Conservation (phyloP, 306 rosid genomes). For the Erythrophleum fordii region DNA sequence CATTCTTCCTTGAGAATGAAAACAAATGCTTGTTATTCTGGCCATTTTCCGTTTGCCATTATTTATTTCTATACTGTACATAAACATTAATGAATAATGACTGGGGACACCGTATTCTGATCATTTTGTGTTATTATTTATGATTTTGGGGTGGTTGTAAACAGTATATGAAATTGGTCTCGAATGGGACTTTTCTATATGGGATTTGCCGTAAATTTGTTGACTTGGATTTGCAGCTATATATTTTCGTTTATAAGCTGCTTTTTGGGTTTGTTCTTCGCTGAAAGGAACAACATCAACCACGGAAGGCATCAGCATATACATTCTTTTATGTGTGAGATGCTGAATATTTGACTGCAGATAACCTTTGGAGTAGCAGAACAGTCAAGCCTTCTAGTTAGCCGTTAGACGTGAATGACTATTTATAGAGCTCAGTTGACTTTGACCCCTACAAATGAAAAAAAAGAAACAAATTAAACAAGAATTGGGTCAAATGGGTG, state of each 20-base stretch:
- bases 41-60: neutral
- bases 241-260: neutral
- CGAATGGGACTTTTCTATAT: neutral
- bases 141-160: slow-evolving; percentile 10
- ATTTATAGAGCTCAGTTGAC: neutral
- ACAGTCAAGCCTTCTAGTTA: neutral
- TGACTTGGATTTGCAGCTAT: neutral
- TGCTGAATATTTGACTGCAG: neutral
- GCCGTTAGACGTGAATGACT: neutral
- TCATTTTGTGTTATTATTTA: neutral
- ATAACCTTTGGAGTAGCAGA: neutral
- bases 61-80: neutral
- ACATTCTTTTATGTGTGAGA: neutral
- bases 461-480: neutral
- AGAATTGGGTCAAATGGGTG: neutral
- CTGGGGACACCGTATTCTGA: neutral
- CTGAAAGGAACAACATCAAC: neutral
- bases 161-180: slow-evolving; percentile 16
- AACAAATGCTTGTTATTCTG: neutral
- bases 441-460: neutral
- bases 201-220: neutral
- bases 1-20: neutral
- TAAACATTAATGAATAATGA: neutral
- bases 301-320: neutral
- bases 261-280: neutral